Percentiles rank a stretch among this genome's conserved stretches.
phyloP scores from a whole-genome alignment of 2,329 filamentous ascomycete species.

The Periconia digitata region DNA sequence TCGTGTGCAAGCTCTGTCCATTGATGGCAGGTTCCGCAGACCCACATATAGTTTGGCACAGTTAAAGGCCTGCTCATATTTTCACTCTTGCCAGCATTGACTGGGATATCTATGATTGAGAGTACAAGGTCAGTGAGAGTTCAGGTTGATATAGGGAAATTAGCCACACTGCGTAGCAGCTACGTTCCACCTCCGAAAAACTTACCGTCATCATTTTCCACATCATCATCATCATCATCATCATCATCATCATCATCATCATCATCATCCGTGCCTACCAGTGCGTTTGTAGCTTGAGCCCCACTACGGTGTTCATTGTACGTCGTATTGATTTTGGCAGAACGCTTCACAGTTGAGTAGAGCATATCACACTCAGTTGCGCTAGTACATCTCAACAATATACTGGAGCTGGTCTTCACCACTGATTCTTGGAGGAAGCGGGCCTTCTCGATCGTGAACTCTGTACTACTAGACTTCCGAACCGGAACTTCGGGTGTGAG shows the following conservation, averaged over 20 bases:
- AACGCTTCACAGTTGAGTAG: slow-evolving; percentile 6
- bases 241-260: too few species aligned
- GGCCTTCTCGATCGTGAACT: slow-evolving; percentile 6
- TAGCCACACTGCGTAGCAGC: too few species aligned
- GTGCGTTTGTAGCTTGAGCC: not conserved
- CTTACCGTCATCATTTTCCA: too few species aligned
- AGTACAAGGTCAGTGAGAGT: too few species aligned
- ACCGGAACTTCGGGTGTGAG: slow-evolving; percentile 6
- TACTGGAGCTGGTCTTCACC: not conserved
- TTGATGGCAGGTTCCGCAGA: not conserved
- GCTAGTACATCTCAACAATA: slow-evolving; percentile 9
- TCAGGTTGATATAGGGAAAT: too few species aligned
- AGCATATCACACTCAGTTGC: slow-evolving; percentile 8
- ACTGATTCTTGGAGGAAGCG: slow-evolving; percentile 1
- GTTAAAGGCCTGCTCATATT: not conserved
- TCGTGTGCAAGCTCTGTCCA: not conserved
- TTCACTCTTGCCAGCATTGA: not conserved
- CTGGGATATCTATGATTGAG: not conserved
- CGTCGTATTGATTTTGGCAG: slow-evolving; percentile 1
- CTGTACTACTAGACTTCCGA: not conserved
- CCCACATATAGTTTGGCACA: not conserved
- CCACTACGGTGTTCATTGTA: not conserved
- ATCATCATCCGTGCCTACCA: not conserved
- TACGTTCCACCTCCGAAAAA: too few species aligned
- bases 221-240: too few species aligned